Evolutionary conservation across 257 asterid genomes (phyloP), one percentile per base, ranked within the genome.

Genomic region (Solanum habrochaites): DNA sequence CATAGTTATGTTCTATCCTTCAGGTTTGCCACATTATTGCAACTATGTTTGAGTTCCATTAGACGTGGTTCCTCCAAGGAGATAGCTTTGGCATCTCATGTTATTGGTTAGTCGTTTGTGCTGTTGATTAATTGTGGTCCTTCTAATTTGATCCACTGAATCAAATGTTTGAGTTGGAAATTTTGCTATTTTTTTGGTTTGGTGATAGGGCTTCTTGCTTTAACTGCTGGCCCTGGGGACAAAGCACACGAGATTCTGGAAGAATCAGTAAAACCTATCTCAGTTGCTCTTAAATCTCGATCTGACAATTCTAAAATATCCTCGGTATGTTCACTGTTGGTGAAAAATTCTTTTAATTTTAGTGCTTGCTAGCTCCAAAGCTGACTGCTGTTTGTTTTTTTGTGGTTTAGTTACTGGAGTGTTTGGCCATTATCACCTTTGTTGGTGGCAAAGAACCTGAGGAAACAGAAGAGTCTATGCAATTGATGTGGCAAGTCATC

Each of bases 391-490:
- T 81, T 81, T 81, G 21, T 20, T 49, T 49, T 58, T 49, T 32
- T 2, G n/a, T 71, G 60, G 39, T 90, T 69, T 93, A 97, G 99
- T 89, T 97, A 89, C 91, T 97, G 86, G 95, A 96, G 86, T 96
- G 99, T 89, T 88, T 97, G 96, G 98, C 98, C 85, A 87, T 96
- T 47, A 90, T 94, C 87, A 94, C 98, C 82, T 97, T 96, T 86
- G 92, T 97, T 89, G 99, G 99, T n/a, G 99, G 97, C 67, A 98
- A 95, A 91, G 99, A 92, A 80, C 92, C 97, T 0, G 99, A 94
- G 70, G 92, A 94, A 73, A 95, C 96, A 8, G 98, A 97, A 89
- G 95, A 94, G 88, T 91, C 97, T 32, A 94, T 97, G 99, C 98
- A 95, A 85, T 86, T 94, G 83, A 91, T 95, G 97, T 97, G 99